A percentile compares a stretch with the other conserved stretches of the same genome.
phyloP scores from a whole-genome alignment of 78 protist genomes.

The Polysphondylium violaceum region DNA sequence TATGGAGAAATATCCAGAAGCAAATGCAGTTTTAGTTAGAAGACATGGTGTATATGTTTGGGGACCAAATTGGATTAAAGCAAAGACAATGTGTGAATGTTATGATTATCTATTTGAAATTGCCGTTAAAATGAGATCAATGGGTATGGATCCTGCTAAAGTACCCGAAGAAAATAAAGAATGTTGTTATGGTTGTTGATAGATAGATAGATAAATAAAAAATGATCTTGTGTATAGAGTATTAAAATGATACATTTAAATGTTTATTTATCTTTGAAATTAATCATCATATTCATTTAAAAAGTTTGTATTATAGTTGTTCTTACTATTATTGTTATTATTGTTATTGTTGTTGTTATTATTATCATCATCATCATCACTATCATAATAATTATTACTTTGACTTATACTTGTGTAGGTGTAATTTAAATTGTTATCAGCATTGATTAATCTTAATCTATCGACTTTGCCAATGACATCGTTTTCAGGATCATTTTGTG shows the following conservation, averaged over 20 bases:
- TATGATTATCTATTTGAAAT: conserved; percentile 92
- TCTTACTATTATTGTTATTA: neutral
- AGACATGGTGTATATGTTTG: conserved; percentile 97
- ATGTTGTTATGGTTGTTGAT: conserved; percentile 64
- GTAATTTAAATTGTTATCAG: neutral
- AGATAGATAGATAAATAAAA: too few species aligned
- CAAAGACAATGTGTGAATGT: conserved; percentile 91
- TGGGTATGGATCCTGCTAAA: conserved; percentile 77
- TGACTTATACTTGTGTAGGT: neutral
- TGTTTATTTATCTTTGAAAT: neutral
- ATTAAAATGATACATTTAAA: too few species aligned
- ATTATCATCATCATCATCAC: conserved; percentile 18
- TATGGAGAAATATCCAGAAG: conserved; percentile 89
- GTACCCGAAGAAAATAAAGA: conserved; percentile 59
- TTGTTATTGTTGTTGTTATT: neutral
- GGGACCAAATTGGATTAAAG: conserved; percentile 93
- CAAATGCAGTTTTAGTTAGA: conserved; percentile 93
- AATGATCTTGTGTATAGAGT: neutral
- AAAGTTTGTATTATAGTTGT: neutral
- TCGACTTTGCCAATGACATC: neutral
- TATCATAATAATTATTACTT: neutral
- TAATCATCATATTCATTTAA: neutral
- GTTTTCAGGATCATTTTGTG: conserved; percentile 7
- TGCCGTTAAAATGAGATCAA: conserved; percentile 84
- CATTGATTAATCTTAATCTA: neutral